These are phyloP conservation scores for Vitrella brassicaformis DNA, from an alignment of 73 alveolate genomes.

Conservation along the genomic window DNA sequence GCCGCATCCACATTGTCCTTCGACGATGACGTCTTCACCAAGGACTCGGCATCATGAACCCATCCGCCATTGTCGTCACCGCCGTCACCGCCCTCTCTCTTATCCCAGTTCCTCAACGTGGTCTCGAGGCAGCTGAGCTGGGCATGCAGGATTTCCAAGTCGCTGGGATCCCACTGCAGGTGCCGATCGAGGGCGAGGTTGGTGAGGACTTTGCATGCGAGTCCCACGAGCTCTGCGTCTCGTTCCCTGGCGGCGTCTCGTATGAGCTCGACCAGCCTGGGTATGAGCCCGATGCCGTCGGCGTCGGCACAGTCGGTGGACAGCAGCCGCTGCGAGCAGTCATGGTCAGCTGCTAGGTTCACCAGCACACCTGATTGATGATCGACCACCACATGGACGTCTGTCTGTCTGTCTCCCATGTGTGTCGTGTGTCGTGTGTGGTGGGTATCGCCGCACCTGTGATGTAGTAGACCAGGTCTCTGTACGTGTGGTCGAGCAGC, in stretches of 20 bases:
- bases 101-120: too few species aligned
- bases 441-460: constrained; percentile 5
- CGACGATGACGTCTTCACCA: too few species aligned
- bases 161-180: not conserved
- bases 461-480: constrained; percentile 19
- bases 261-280: not conserved
- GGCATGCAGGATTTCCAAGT: not conserved
- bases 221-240: not conserved
- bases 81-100: too few species aligned
- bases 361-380: not conserved
- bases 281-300: not conserved
- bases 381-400: not conserved
- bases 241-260: not conserved
- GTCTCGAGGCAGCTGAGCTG: too few species aligned
- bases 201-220: not conserved
- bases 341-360: constrained; percentile 18
- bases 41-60: not conserved
- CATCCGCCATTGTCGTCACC: not conserved
- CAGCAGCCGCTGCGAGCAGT: not conserved
- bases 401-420: not conserved
- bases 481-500: constrained; percentile 13
- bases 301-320: too few species aligned
- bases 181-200: not conserved
- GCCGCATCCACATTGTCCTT: too few species aligned
- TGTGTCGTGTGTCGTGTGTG: not conserved